Base-by-base conservation (phyloP, 805 yeast genomes). In the Priceomyces castillae region DNA sequence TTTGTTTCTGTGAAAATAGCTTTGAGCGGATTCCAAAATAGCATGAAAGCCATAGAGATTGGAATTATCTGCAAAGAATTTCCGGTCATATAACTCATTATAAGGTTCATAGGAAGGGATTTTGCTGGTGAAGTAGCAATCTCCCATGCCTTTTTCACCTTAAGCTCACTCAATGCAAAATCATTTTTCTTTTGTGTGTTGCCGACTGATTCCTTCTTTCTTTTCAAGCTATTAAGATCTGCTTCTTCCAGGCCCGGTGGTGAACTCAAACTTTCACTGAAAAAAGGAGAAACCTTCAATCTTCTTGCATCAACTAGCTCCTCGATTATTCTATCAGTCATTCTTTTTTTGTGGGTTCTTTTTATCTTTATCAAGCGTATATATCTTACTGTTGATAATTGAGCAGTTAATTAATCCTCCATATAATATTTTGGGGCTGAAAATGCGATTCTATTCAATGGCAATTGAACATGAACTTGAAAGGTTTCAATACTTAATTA, bases 81-180 rank as follows among this genome's bases (percentile, higher is more conserved):
- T 25, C 98, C 98, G 0, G 96, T 81, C 88, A 92, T 87, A 62
- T 88, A 94, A 47, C 89, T 81, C 96, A 92, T 88, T 38, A 88
- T 69, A 39, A 86, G 62, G 57, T 88, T 94, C 95, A 89, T 86
- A 6, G 97, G 96, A n/a, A 94, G 76, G 15, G 62, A 56, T 59
- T 90, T 92, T 2, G 89, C 86, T 0, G 97, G 97, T 1, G 81
- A 80, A 12, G 78, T 64, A 2, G 97, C 95, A 30, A 86, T 58
- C 45, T 86, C 94, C 96, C 97, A 89, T 0, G 95, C 90, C 56
- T 85, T 86, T 56, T 82, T 77, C 17, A 68, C 59, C 52, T 71
- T 77, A 44, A 77, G 61, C 33, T 64, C 65, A 31, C 65, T 72
- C 34, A 71, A 49, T 7, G 44, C 46, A 12, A 42, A 51, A 19